phyloP scores from a whole-genome alignment of 2,329 filamentous ascomycete species.

The Daldinia eschscholtzii region DNA sequence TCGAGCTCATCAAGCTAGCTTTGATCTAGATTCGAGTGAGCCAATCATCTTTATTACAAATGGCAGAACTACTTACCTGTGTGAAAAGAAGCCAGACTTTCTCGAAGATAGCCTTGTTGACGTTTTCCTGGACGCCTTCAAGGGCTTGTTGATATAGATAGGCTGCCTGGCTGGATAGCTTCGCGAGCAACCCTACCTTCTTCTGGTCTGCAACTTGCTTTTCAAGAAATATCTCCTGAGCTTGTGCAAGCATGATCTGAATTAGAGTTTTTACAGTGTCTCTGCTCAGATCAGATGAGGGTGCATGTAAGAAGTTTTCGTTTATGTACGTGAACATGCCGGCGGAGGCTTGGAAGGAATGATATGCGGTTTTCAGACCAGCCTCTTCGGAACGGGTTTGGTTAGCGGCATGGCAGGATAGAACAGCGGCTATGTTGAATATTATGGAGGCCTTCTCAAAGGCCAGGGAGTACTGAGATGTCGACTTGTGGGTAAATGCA shows the following conservation, averaged over 20 bases:
- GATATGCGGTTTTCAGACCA: slow-evolving; percentile 95
- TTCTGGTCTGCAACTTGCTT: slow-evolving; percentile 95
- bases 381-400: slow-evolving; percentile 93
- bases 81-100: slow-evolving; percentile 90
- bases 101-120: slow-evolving; percentile 90
- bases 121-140: slow-evolving; percentile 93
- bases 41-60: background rate
- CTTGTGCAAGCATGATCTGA: slow-evolving; percentile 91
- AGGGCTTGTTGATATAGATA: slow-evolving; percentile 89
- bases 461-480: slow-evolving; percentile 93
- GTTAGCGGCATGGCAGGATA: slow-evolving; percentile 93
- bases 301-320: slow-evolving; percentile 97
- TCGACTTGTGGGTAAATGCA: slow-evolving; percentile 99
- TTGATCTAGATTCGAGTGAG: slow-evolving; percentile 69
- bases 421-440: slow-evolving; percentile 97
- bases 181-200: slow-evolving; percentile 91
- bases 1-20: slow-evolving; percentile 82
- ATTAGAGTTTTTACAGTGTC: slow-evolving; percentile 97
- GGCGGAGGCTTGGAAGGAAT: slow-evolving; percentile 96
- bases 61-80: slow-evolving; percentile 68
- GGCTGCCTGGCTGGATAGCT: slow-evolving; percentile 90
- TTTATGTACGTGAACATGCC: slow-evolving; percentile 99
- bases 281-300: slow-evolving; percentile 93
- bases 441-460: slow-evolving; percentile 99
- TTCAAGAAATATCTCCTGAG: slow-evolving; percentile 96